phyloP scores from a whole-genome alignment of 371 early-diverging fungal species.

The Mortierella sp. region DNA sequence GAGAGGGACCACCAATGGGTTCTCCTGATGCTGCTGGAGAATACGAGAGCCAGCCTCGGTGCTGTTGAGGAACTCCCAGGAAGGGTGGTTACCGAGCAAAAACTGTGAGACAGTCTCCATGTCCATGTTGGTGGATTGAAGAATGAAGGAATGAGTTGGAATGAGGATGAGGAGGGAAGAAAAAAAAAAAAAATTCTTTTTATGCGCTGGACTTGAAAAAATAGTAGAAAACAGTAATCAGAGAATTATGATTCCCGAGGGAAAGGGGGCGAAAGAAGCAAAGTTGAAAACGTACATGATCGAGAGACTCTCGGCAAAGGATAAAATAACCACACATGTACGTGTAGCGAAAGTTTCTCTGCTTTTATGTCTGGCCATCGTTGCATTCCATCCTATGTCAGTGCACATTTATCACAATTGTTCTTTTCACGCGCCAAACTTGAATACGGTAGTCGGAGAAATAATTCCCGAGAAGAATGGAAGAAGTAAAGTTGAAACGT shows the following conservation, averaged over 20 bases:
- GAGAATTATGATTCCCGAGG: not conserved
- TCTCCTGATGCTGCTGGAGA: constrained; percentile 18
- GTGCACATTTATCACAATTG: no score
- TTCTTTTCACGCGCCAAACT: no score
- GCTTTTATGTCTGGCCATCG: no score
- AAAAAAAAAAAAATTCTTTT: not conserved
- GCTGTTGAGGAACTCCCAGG: constrained; percentile 26
- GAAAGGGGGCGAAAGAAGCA: not conserved
- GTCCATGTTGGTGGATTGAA: constrained; percentile 19
- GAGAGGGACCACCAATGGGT: constrained; percentile 31
- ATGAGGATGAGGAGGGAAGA: not conserved
- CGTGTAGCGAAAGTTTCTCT: no score
- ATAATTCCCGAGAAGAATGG: no score
- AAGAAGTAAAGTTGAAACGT: no score
- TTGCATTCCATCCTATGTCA: no score
- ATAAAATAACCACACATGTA: no score
- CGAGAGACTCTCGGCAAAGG: no score
- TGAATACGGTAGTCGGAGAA: no score
- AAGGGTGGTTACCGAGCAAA: constrained; percentile 21
- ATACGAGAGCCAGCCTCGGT: constrained; percentile 12
- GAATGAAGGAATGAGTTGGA: not conserved
- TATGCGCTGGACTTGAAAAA: not conserved
- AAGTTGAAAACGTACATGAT: not conserved
- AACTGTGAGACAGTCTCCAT: constrained; percentile 36
- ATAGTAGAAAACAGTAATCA: not conserved